Evolutionary conservation across 2,329 filamentous ascomycete species (phyloP).

Genomic region (Beauveria bassiana): DNA sequence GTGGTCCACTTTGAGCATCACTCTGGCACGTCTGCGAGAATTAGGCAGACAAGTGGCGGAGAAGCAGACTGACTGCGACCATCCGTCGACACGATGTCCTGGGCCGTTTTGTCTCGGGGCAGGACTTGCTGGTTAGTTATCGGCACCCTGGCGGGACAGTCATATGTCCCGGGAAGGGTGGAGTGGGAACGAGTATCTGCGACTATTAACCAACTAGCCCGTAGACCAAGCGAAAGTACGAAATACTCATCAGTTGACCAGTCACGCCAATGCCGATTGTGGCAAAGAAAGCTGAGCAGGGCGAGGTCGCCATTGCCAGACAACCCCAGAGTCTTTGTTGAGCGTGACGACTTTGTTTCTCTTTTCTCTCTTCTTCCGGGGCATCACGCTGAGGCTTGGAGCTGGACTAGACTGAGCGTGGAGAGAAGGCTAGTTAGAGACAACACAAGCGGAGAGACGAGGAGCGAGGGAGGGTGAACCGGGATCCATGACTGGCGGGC

Average conservation of each 20-base stretch:
- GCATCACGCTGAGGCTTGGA: background rate
- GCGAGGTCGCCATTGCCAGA: background rate
- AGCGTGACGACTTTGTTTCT: background rate
- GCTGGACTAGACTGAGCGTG: background rate
- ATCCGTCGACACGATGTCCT: background rate
- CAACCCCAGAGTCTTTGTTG: background rate
- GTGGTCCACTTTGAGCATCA: background rate
- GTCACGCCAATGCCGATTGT: background rate
- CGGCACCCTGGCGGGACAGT: background rate
- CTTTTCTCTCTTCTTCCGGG: background rate
- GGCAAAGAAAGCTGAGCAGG: background rate
- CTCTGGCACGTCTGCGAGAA: background rate
- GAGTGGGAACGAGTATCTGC: background rate
- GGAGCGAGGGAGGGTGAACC: background rate
- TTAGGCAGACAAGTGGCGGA: too few species aligned
- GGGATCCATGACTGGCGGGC: background rate
- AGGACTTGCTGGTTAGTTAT: background rate
- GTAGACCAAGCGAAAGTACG: background rate
- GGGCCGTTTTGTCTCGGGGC: background rate
- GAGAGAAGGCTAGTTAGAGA: background rate
- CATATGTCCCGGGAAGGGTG: slow-evolving; percentile 1
- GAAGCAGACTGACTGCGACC: background rate
- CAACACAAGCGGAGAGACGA: too few species aligned
- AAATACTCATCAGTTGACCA: background rate
- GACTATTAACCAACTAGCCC: too few species aligned